Evolutionary conservation across 2,329 filamentous ascomycete species (phyloP).

Genomic region (Aureobasidium sp.): DNA sequence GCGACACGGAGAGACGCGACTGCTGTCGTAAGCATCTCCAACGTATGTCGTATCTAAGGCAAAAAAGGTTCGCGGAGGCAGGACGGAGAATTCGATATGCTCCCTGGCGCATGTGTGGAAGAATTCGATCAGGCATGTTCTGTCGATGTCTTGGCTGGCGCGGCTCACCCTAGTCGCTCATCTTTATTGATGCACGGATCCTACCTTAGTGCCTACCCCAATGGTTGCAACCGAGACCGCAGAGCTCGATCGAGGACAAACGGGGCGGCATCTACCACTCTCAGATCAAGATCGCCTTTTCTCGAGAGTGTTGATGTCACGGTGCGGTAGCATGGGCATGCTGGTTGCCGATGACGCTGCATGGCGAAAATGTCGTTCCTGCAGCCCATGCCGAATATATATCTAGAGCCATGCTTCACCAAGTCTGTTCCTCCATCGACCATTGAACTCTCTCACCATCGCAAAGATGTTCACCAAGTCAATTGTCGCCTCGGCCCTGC

Average conservation of each 20-base stretch:
- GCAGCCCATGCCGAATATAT: not conserved
- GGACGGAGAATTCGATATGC: not conserved
- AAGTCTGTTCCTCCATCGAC: not conserved
- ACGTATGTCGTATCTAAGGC: not conserved
- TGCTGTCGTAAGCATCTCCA: not conserved
- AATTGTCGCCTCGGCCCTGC: constrained; percentile 19
- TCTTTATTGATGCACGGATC: constrained; percentile 1
- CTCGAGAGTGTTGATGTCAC: constrained; percentile 13
- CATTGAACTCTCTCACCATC: not conserved
- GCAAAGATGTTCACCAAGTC: constrained; percentile 21
- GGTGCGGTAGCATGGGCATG: not conserved
- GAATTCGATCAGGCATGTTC: not conserved
- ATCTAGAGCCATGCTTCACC: not conserved
- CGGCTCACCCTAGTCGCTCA: not conserved
- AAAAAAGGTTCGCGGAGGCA: not conserved
- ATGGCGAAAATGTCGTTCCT: constrained; percentile 9
- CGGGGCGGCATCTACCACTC: constrained; percentile 5
- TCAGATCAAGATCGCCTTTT: not conserved
- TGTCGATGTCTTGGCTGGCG: not conserved
- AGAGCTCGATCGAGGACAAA: not conserved
- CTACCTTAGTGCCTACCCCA: constrained; percentile 9
- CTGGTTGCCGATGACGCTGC: constrained; percentile 11
- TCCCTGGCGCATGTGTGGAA: not conserved
- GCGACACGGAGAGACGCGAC: not conserved
- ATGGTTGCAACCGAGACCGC: constrained; percentile 11